Conservation (phyloP, 2,329 filamentous ascomycete species). For the Colletotrichum tropicicola region DNA sequence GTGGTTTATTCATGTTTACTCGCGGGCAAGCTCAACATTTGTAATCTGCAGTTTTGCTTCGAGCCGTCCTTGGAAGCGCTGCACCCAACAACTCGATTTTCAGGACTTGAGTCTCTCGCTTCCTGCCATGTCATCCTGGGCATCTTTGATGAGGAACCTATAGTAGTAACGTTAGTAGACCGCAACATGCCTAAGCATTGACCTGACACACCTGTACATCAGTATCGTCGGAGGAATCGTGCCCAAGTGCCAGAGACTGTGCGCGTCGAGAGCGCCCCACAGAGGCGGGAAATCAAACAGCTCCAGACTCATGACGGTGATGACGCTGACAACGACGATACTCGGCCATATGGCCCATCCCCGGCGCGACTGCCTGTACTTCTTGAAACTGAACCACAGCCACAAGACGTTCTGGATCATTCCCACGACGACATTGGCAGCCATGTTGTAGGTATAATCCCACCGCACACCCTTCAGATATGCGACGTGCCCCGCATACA, state of each 20-base stretch:
- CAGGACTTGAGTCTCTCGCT: conserved; percentile 75
- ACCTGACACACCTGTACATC: conserved; percentile 87
- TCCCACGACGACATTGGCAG: conserved; percentile 87
- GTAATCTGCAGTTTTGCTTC: no score
- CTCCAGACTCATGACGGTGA: conserved; percentile 94
- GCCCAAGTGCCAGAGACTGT: conserved; percentile 94
- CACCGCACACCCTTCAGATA: conserved; percentile 89
- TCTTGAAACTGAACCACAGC: conserved; percentile 81
- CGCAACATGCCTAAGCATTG: background rate
- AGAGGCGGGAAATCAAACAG: conserved; percentile 92
- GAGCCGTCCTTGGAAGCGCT: background rate
- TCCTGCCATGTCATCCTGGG: conserved; percentile 80
- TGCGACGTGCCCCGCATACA: conserved; percentile 81
- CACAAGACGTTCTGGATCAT: conserved; percentile 84
- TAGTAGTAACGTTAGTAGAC: background rate
- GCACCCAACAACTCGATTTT: conserved; percentile 13
- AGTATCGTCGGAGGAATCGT: conserved; percentile 88
- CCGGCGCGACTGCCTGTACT: conserved; percentile 76
- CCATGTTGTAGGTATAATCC: conserved; percentile 99
- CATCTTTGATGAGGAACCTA: conserved; percentile 88
- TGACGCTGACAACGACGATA: conserved; percentile 89
- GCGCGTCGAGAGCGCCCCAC: conserved; percentile 85
- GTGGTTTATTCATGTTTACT: no score
- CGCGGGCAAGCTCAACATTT: no score
- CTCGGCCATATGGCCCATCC: conserved; percentile 91